A percentile compares a stretch with the other conserved stretches of the same genome.
Conservation (phyloP, 192 early-diverging fungal species). For the Spizellomyces punctatus region DNA sequence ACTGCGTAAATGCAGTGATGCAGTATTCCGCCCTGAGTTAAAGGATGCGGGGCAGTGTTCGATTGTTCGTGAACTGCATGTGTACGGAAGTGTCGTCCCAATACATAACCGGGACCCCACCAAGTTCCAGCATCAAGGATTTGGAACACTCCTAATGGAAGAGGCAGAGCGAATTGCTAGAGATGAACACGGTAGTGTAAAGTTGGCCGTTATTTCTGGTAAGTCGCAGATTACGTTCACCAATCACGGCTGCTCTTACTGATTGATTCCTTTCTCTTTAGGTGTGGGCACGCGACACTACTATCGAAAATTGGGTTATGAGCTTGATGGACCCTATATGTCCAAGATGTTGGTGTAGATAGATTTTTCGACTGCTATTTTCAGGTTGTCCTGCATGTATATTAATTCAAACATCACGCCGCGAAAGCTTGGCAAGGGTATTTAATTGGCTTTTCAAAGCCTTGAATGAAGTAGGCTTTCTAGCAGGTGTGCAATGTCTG, state of each 20-base stretch:
- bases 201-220: slow-evolving; percentile 94
- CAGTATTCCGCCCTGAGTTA: slow-evolving; percentile 91
- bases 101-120: slow-evolving; percentile 95
- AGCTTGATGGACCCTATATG: slow-evolving; percentile 93
- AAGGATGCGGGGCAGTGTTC: slow-evolving; percentile 72
- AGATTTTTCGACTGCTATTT: too few species aligned
- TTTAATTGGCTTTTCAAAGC: too few species aligned
- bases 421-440: too few species aligned
- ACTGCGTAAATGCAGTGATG: slow-evolving; percentile 89
- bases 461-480: too few species aligned
- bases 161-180: slow-evolving; percentile 98
- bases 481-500: too few species aligned
- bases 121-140: slow-evolving; percentile 99
- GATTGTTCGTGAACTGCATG: slow-evolving; percentile 96
- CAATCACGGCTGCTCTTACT: slow-evolving; percentile 1
- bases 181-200: slow-evolving; percentile 94
- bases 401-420: too few species aligned
- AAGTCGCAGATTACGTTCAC: neutral
- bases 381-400: too few species aligned
- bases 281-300: slow-evolving; percentile 97
- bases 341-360: slow-evolving; percentile 73
- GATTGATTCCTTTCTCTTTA: slow-evolving; percentile 19
- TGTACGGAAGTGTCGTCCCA: slow-evolving; percentile 96
- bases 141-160: slow-evolving; percentile 98
- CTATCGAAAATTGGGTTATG: slow-evolving; percentile 95